Evolutionary conservation across 2,329 filamentous ascomycete species (phyloP).

Genomic region (Ophiobolus disseminans): DNA sequence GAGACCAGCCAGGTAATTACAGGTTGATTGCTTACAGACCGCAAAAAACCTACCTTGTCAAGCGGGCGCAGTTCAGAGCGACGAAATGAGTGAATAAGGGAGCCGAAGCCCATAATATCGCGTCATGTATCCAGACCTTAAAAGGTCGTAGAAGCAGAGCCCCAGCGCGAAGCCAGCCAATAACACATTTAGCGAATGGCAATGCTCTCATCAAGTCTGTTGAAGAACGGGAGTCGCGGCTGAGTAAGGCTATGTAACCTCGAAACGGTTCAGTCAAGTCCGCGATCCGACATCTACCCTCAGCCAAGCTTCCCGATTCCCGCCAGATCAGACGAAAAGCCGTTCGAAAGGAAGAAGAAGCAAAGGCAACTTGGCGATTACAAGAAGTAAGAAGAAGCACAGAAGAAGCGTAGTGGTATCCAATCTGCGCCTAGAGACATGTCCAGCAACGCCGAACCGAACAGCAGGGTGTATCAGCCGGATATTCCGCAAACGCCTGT

Average conservation of each 20-base stretch:
- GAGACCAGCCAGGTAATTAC: no score
- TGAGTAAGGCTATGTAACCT: not conserved
- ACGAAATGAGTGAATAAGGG: no score
- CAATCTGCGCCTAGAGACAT: not conserved
- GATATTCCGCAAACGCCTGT: not conserved
- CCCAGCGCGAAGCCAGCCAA: no score
- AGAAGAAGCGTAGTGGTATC: not conserved
- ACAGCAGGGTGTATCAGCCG: not conserved
- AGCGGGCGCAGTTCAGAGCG: no score
- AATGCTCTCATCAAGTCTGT: not conserved
- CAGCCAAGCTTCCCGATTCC: not conserved
- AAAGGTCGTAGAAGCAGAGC: no score
- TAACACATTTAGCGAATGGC: not conserved
- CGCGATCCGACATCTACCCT: no score
- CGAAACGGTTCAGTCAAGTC: not conserved
- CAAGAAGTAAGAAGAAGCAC: not conserved
- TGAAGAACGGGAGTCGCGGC: not conserved
- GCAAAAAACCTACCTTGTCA: no score
- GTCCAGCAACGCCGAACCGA: not conserved
- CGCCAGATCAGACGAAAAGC: not conserved
- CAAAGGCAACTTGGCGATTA: slow-evolving; percentile 1
- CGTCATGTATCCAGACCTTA: no score
- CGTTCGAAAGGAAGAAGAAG: not conserved
- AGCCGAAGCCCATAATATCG: no score
- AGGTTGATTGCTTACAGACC: no score